Base-by-base conservation (phyloP, 108 stramenopile species). In the Nannochloropsis salina region DNA sequence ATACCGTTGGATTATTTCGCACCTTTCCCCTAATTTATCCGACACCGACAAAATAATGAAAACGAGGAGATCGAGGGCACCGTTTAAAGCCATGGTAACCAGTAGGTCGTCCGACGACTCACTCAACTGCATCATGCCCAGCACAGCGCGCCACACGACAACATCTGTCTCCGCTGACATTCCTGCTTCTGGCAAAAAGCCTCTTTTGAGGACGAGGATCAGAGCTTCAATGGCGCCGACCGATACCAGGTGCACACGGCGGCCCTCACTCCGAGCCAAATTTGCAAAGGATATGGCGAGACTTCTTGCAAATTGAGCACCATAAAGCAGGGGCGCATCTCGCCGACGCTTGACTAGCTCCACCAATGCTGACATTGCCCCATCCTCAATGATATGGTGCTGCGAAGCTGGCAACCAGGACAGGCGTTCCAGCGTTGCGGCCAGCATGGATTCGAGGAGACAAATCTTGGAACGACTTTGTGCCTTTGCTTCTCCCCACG, bases 61-160 rank as follows among this genome's bases (percentile, higher is more conserved):
- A n/a, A 74, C 61, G 1, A 74, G 61, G n/a, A 74, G 61, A 15
- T 74, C 61, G 61, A 74, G 61, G 4, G 61, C 61, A n/a, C 61
- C 61, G 61, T 74, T 74, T 2, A 74, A n/a, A n/a, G 61, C 61
- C 61, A 74, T 74, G 6, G 61, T n/a, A 15, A 74, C 61, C 61
- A 74, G 61, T n/a, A 74, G n/a, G n/a, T 74, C 61, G n/a, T 74
- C 61, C 61, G 61, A 74, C n/a, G 61, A 74, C 61, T 74, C 61
- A n/a, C 61, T 74, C 61, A 74, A n/a, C 61, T 74, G 61, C n/a
- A 74, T 15, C 61, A 74, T n/a, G n/a, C 61, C 61, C 61, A 74
- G 61, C 61, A 74, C 61, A 15, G 61, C n/a, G n/a, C 61, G 61
- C 61, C 61, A 74, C n/a, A 6, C 61, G 61, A 74, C 6, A 15